phyloP scores from a whole-genome alignment of 257 asterid species.

The Paulownia fortunei region DNA sequence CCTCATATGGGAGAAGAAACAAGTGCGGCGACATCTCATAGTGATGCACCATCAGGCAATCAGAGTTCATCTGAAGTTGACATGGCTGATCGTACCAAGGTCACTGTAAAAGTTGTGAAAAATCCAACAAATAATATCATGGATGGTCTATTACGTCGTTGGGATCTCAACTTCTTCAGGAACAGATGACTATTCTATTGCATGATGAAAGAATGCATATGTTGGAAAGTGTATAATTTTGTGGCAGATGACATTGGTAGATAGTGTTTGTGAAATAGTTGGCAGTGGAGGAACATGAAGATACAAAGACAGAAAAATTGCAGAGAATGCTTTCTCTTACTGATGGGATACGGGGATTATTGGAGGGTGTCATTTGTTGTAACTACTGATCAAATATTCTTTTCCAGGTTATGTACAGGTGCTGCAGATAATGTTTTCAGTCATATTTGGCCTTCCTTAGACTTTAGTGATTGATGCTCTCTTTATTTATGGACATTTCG shows the following conservation, averaged over 20 bases:
- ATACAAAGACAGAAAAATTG: conserved; percentile 6
- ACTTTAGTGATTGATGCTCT: not conserved
- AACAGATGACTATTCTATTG: conserved; percentile 41
- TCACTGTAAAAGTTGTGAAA: conserved; percentile 69
- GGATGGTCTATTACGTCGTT: conserved; percentile 81
- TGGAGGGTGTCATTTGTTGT: conserved; percentile 16
- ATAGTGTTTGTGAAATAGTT: conserved; percentile 1
- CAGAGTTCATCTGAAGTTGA: conserved; percentile 48
- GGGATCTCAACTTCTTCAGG: conserved; percentile 80
- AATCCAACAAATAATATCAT: conserved; percentile 59
- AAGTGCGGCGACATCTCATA: conserved; percentile 26
- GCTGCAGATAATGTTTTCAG: not conserved
- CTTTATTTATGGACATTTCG: not conserved
- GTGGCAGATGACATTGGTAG: conserved; percentile 15
- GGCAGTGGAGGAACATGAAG: not conserved
- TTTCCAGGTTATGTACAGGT: conserved; percentile 13
- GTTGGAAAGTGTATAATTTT: not conserved
- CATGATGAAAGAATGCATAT: not conserved
- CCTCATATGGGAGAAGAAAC: conserved; percentile 36
- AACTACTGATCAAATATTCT: conserved; percentile 8
- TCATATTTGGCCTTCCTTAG: not conserved
- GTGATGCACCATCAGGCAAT: conserved; percentile 21
- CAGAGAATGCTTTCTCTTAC: not conserved
- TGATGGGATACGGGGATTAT: not conserved
- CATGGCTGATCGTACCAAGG: conserved; percentile 57